These are phyloP conservation scores for Ceratocystiopsis brevicomis DNA, from an alignment of 2,329 filamentous ascomycete genomes.

Conservation along the genomic window DNA sequence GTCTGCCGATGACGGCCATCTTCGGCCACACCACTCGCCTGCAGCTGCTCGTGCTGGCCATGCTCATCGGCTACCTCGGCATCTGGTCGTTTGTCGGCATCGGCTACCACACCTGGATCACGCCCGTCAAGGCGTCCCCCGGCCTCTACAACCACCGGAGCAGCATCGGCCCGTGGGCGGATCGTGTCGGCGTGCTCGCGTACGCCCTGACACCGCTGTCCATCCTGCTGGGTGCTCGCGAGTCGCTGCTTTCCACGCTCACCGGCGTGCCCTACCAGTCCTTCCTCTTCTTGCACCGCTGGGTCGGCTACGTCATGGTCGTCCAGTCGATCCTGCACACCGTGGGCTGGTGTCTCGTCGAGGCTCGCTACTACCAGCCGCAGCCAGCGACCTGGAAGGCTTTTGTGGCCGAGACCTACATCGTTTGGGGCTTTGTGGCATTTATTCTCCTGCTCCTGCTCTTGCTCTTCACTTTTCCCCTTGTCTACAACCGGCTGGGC, in stretches of 20 bases:
- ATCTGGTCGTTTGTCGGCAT: slow-evolving; percentile 54
- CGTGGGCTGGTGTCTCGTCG: slow-evolving; percentile 36
- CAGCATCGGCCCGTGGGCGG: slow-evolving; percentile 46
- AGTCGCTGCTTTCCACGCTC: slow-evolving; percentile 48
- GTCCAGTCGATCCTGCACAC: slow-evolving; percentile 50
- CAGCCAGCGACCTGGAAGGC: slow-evolving; percentile 35
- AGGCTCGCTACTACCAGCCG: slow-evolving; percentile 12
- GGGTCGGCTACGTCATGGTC: slow-evolving; percentile 57
- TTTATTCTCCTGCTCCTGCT: slow-evolving; percentile 42
- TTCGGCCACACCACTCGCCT: slow-evolving; percentile 52
- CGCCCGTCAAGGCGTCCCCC: slow-evolving; percentile 39
- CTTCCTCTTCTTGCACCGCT: slow-evolving; percentile 63
- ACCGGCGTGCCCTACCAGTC: slow-evolving; percentile 59
- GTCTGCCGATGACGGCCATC: slow-evolving; percentile 19
- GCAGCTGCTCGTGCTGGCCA: slow-evolving; percentile 41
- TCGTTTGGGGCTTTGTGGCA: slow-evolving; percentile 55
- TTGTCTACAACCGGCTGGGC: slow-evolving; percentile 31
- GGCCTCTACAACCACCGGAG: slow-evolving; percentile 44
- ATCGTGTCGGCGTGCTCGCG: slow-evolving; percentile 51
- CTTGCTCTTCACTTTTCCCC: slow-evolving; percentile 29
- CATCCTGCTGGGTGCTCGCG: slow-evolving; percentile 46
- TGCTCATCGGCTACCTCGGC: slow-evolving; percentile 41
- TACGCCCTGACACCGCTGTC: slow-evolving; percentile 58
- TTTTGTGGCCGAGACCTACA: slow-evolving; percentile 47
- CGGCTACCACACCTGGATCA: slow-evolving; percentile 48